Percentiles rank a stretch among this genome's conserved stretches.
These are phyloP conservation scores for Phylloporus sp. DNA, from an alignment of 1,284 basidiomycete genomes.

Conservation along the genomic window DNA sequence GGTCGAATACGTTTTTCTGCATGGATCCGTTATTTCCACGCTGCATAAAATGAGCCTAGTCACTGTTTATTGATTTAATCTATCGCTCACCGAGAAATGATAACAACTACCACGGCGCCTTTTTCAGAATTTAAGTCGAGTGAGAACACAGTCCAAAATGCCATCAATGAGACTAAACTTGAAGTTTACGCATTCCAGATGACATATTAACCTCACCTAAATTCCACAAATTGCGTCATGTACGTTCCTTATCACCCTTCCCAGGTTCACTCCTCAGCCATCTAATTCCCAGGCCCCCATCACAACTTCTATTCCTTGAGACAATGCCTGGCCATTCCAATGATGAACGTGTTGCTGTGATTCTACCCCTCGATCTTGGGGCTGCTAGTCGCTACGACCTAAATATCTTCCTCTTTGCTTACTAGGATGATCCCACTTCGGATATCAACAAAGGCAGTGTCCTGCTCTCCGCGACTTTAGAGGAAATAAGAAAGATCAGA, in stretches of 20 bases:
- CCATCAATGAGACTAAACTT: no score
- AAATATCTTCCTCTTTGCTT: conserved; percentile 19
- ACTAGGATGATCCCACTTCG: not conserved
- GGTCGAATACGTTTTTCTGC: no score
- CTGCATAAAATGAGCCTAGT: no score
- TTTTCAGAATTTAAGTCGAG: no score
- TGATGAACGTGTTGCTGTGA: not conserved
- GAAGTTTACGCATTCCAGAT: no score
- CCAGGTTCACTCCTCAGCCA: not conserved
- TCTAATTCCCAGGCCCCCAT: not conserved
- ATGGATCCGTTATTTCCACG: no score
- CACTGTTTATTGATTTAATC: no score
- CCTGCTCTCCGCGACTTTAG: conserved; percentile 21
- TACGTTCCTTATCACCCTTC: not conserved
- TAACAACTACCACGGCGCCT: no score
- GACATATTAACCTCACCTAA: no score
- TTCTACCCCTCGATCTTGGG: conserved; percentile 25
- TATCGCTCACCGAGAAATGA: no score
- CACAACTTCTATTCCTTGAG: not conserved
- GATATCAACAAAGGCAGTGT: conserved; percentile 20
- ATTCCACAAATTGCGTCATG: no score
- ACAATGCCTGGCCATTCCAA: not conserved
- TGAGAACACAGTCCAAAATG: no score
- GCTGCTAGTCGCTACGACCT: not conserved
- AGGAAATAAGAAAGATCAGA: conserved; percentile 17